Percentiles rank a stretch among this genome's conserved stretches.
phyloP scores from a whole-genome alignment of 345 rosid species.

The sweet orange (Citrus sinensis) region DNA sequence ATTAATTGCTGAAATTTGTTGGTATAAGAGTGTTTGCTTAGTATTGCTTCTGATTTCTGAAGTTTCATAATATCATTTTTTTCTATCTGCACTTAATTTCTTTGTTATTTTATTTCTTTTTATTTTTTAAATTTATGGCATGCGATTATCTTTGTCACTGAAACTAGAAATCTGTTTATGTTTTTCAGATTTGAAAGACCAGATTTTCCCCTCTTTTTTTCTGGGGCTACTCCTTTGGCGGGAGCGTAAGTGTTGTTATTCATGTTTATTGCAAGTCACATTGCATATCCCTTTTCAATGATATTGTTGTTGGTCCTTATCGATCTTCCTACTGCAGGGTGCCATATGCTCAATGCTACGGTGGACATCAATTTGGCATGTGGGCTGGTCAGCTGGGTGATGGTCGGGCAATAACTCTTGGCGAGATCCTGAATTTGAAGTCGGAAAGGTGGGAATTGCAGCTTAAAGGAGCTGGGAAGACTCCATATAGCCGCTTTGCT shows the following conservation, averaged over 20 bases:
- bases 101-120: background rate
- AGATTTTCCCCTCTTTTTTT: slow-evolving; percentile 71
- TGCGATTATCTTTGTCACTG: background rate
- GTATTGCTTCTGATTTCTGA: slow-evolving; percentile 1
- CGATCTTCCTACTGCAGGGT: slow-evolving; percentile 40
- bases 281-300: background rate
- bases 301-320: slow-evolving; percentile 2
- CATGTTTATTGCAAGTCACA: background rate
- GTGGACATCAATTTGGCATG: slow-evolving; percentile 96
- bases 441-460: slow-evolving; percentile 95
- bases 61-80: background rate
- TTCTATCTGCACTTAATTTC: background rate
- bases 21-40: background rate
- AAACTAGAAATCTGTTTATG: slow-evolving; percentile 4
- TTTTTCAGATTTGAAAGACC: slow-evolving; percentile 77
- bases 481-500: slow-evolving; percentile 96
- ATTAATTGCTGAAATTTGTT: background rate
- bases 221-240: slow-evolving; percentile 68
- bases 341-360: slow-evolving; percentile 93
- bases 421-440: slow-evolving; percentile 79
- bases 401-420: slow-evolving; percentile 94
- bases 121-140: slow-evolving; percentile 6
- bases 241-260: slow-evolving; percentile 62
- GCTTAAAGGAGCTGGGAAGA: slow-evolving; percentile 95
- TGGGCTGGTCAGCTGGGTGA: slow-evolving; percentile 99